Base-by-base conservation (phyloP, 331 rosid genomes). In the Quercus tomentella region DNA sequence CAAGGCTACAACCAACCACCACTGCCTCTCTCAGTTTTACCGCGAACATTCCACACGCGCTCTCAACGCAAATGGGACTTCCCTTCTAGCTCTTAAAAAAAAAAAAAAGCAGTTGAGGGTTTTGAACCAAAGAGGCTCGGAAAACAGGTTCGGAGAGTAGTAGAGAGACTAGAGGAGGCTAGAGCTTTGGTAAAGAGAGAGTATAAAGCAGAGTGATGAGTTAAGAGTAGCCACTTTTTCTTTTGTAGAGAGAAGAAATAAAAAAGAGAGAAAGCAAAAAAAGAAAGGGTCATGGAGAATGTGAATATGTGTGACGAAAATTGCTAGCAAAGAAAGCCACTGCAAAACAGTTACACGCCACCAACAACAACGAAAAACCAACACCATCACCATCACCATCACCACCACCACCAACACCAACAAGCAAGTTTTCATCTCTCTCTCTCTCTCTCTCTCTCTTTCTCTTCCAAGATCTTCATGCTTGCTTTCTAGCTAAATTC, bases 261-360 rank as follows among this genome's bases (percentile, higher is more conserved):
- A 66, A 25, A 77, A 61, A 8, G 17, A 28, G 52, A 41, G 82
- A 84, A 77, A 86, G 89, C 81, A 56, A 90, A 86, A 86, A 85
- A 41, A 41, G 45, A 41, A 41, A 41, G 45, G 91, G 80, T 83
- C 75, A 81, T 72, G 81, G 81, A 66, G 82, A 62, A 83, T 77
- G 77, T 56, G 89, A 71, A 62, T 67, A 7, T 66, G 70, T 73
- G 68, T 35, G 75, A 11, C 83, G 82, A 91, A 49, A 49, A 86
- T 88, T 89, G 89, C 81, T 77, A 87, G 84, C 84, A 83, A 86
- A 91, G 84, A 88, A 83, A 82, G 80, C 89, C 84, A 33, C 35
- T 85, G 87, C 76, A 12, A 10, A 11, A 49, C 54, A 49, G 54
- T 49, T 10, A 49, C 54, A 49, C 88, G 57, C 57, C 88, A 84